These are phyloP conservation scores for Fraxinus americana DNA, from an alignment of 257 asterid genomes.

Conservation along the genomic window DNA sequence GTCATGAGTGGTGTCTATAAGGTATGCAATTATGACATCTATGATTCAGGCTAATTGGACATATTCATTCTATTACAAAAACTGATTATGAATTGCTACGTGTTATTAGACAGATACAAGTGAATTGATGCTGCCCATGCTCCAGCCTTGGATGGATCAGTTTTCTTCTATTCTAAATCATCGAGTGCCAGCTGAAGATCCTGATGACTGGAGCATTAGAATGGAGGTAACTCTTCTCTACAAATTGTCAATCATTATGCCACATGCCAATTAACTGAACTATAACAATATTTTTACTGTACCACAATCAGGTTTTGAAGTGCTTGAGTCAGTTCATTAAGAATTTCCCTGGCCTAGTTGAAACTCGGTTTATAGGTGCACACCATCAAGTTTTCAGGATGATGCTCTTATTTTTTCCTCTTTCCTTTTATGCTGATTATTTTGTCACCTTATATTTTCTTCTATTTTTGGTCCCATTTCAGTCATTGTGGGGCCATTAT, in stretches of 20 bases:
- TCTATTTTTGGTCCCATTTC: slow-evolving; percentile 31
- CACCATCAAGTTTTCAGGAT: slow-evolving; percentile 20
- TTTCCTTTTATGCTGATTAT: slow-evolving; percentile 10
- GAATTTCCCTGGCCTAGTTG: slow-evolving; percentile 70
- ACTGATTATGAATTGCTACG: slow-evolving; percentile 32
- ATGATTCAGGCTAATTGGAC: slow-evolving; percentile 28
- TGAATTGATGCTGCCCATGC: slow-evolving; percentile 73
- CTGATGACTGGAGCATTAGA: slow-evolving; percentile 95
- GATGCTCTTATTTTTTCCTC: slow-evolving; percentile 23
- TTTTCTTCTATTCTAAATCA: slow-evolving; percentile 61
- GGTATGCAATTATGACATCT: slow-evolving; percentile 49
- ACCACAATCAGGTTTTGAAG: slow-evolving; percentile 71
- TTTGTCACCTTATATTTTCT: slow-evolving; percentile 13
- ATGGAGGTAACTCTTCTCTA: slow-evolving; percentile 71
- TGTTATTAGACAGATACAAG: slow-evolving; percentile 70
- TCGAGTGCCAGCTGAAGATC: slow-evolving; percentile 95
- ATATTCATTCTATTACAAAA: slow-evolving; percentile 20
- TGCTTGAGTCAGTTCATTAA: slow-evolving; percentile 90
- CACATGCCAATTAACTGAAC: slow-evolving; percentile 18
- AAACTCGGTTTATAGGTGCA: slow-evolving; percentile 68
- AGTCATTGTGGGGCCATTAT: slow-evolving; percentile 85
- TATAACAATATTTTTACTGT: slow-evolving; percentile 14
- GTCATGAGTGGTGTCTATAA: slow-evolving; percentile 83
- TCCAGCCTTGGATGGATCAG: slow-evolving; percentile 88
- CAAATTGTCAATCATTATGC: slow-evolving; percentile 25